Base-by-base conservation (phyloP, 306 rosid genomes). In the Cicer judaicum region DNA sequence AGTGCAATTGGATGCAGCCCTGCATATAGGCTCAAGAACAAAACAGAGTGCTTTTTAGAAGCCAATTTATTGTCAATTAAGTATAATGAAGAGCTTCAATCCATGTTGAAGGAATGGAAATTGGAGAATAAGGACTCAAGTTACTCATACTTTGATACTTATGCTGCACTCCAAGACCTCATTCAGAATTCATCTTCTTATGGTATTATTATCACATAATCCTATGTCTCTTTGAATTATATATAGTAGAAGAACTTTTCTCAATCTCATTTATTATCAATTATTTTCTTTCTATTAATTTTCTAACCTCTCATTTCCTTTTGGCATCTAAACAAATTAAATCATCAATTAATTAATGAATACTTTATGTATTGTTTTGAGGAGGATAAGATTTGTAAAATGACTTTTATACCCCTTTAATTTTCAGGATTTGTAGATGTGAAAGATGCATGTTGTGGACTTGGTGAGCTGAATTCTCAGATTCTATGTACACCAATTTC, bases 1-100 rank as follows among this genome's bases (percentile, higher is more conserved):
- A 88, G 88, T 36, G 21, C 82, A 34, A 79, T 91, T 65, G 98
- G 97, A 56, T 93, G 98, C 80, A 70, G 90, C 54, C 98, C 98
- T 2, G 42, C 84, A 1, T 74, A 29, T 60, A 93, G 97, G 83
- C 39, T 73, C 10, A 80, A 68, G 84, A 84, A 84, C 80, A 68
- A 80, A 3, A 84, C 80, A 29, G 85, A 83, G 60, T 93, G 98
- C 75, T 52, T 82, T n/a, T 70, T 66, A 18, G 92, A 84, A 10
- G 64, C 81, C 19, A 93, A 91, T 67, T 5, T 18, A 1, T 70
- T 77, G 88, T 19, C 88, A 0, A 1, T 47, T 1, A 66, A 74
- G 16, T 93, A 84, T 78, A 89, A 89, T 71, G 62, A 56, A 52
- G 83, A 8, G 53, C 88, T 89, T 46, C 79, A 75, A 16, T 79